phyloP scores from a whole-genome alignment of 192 early-diverging fungal species.

The Chytriomyces hyalinus region DNA sequence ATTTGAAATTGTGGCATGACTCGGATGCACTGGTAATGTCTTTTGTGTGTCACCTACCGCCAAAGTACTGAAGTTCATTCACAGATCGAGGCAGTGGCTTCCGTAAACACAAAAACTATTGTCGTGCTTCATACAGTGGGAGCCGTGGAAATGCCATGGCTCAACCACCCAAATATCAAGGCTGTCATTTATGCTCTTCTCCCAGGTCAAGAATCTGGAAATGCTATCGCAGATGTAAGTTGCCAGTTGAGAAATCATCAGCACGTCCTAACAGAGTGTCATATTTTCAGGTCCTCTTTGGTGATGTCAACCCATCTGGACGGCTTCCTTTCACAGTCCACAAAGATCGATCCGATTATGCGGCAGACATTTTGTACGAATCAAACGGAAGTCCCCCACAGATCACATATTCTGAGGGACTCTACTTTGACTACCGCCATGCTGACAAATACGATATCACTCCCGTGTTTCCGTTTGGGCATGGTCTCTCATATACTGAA shows the following conservation, averaged over 20 bases:
- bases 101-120: conserved; percentile 52
- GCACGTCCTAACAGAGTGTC: not conserved
- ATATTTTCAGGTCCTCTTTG: conserved; percentile 54
- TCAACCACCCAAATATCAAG: conserved; percentile 58
- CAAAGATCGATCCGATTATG: conserved; percentile 44
- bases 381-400: conserved; percentile 40
- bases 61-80: not conserved
- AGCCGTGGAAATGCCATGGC: conserved; percentile 61
- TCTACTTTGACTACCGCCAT: conserved; percentile 56
- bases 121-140: conserved; percentile 61
- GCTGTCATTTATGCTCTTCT: conserved; percentile 59
- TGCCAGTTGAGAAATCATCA: conserved; percentile 25
- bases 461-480: conserved; percentile 58
- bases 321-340: conserved; percentile 64
- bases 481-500: conserved; percentile 61
- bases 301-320: conserved; percentile 62
- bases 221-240: conserved; percentile 62
- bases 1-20: conserved; percentile 56
- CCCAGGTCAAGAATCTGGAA: conserved; percentile 67
- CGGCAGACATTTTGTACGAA: conserved; percentile 31
- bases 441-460: conserved; percentile 48
- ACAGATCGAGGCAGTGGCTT: conserved; percentile 52
- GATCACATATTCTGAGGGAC: conserved; percentile 50
- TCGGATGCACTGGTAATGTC: conserved; percentile 44
- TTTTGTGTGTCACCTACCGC: not conserved